Base-by-base conservation (phyloP, 2,329 filamentous ascomycete genomes). In the Elsinoe fawcettii region DNA sequence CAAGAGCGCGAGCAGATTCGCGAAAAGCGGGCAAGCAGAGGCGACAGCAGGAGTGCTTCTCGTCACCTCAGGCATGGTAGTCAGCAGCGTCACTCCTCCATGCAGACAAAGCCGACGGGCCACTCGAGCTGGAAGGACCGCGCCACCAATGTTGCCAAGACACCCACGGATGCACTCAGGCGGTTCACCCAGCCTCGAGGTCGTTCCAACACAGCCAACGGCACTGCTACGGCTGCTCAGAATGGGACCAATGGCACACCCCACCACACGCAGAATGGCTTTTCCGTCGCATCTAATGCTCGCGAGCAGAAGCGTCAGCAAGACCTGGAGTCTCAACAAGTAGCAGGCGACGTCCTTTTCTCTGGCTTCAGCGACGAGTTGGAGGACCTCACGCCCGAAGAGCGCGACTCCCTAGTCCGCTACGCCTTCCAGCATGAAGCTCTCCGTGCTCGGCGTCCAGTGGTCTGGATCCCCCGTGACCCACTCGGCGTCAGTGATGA, bases 381-480 rank as follows among this genome's bases (percentile, higher is more conserved):
- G 61, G 92, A 96, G 70, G 93, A 99, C 68, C 77, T 99, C 51
- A 93, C 89, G 1, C 89, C 90, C 0, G 88, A 92, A 16, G 90
- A 96, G 69, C 82, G 93, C 64, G 91, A 97, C 67, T 78, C 84
- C 58, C 81, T 97, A 37, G 87, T 93, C 11, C 86, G 86, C 56
- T 86, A 90, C 65, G 90, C 92, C 0, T 99, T 99, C 71, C 86
- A 91, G 72, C 93, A 99, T 67, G 85, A 85, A 32, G 93, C 93
- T 0, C 77, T 96, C 36, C 84, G 93, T 7, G 88, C 91, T 1
- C 82, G 87, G 55, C 81, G 90, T 55, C 93, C 93, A 0, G 89
- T 88, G 0, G 85, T 99, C 23, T 99, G 93, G 93, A 88, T 99
- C 44, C 93, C 93, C 0, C 83, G 86, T 9, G 93, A 99, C 67